Conservation (phyloP, 2,329 filamentous ascomycete genomes). For the Aureobasidium leucospermi region DNA sequence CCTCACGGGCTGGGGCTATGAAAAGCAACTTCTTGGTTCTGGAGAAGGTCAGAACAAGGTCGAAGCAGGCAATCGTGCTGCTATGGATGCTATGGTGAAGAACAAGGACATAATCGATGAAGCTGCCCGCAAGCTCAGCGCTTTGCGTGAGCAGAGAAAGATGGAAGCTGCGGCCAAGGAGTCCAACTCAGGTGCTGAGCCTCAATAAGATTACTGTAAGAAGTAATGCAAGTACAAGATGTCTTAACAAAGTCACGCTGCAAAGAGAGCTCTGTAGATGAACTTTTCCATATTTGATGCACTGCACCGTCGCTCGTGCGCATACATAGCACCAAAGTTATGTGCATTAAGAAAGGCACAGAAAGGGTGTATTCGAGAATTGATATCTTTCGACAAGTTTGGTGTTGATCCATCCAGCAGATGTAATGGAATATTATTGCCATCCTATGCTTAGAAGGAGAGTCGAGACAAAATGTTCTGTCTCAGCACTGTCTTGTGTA, state of each 20-base stretch:
- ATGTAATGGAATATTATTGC: no score
- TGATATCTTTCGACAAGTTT: no score
- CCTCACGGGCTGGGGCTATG: constrained; percentile 62
- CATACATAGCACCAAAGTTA: no score
- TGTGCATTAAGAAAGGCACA: no score
- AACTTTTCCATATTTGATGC: no score
- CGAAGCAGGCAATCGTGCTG: constrained; percentile 62
- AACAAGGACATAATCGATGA: constrained; percentile 24
- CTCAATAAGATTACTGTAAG: neutral
- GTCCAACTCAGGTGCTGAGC: neutral
- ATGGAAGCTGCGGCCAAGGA: neutral
- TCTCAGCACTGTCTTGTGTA: neutral
- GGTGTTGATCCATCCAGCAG: no score
- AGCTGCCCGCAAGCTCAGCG: neutral
- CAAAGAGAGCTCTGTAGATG: no score
- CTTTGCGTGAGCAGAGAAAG: constrained; percentile 1
- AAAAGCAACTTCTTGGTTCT: constrained; percentile 52
- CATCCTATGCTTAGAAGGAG: no score
- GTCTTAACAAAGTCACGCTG: no score
- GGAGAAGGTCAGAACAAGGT: constrained; percentile 61
- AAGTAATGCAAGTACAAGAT: no score
- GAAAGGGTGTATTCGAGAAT: no score
- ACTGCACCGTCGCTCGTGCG: no score
- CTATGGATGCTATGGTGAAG: constrained; percentile 52
- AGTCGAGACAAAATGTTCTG: neutral